phyloP scores from a whole-genome alignment of 2,329 filamentous ascomycete species.

The Decorospora gaudefroyi region DNA sequence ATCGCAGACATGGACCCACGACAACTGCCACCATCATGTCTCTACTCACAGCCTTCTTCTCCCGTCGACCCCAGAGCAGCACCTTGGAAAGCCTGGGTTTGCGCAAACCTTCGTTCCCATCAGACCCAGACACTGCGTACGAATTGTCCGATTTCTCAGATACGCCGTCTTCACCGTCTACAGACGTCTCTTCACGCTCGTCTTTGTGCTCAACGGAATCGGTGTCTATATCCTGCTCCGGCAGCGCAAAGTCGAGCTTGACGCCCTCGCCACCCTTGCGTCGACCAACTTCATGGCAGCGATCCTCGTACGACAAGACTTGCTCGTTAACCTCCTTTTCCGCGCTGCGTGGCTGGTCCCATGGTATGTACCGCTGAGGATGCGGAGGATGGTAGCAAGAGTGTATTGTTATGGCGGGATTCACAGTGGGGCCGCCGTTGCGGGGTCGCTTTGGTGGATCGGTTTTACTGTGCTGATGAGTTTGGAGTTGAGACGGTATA shows the following conservation, averaged over 20 bases:
- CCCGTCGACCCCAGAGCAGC: not conserved
- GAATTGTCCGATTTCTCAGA: constrained; percentile 23
- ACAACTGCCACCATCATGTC: too few species aligned
- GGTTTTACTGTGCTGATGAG: constrained; percentile 45
- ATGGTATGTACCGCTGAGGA: constrained; percentile 29
- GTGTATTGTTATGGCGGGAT: constrained; percentile 44
- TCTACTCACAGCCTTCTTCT: not conserved
- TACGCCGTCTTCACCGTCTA: constrained; percentile 40
- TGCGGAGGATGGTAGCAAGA: constrained; percentile 31
- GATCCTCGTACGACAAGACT: constrained; percentile 42
- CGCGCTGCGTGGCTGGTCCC: constrained; percentile 39
- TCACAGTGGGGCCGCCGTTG: constrained; percentile 41
- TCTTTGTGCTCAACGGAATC: constrained; percentile 49
- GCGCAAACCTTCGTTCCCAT: too few species aligned
- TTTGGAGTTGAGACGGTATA: constrained; percentile 22
- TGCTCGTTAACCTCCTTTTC: constrained; percentile 39
- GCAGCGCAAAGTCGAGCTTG: constrained; percentile 9
- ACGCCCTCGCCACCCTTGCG: constrained; percentile 35
- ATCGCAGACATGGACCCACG: not conserved
- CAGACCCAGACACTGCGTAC: constrained; percentile 11
- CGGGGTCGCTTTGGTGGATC: constrained; percentile 51
- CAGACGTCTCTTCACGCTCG: constrained; percentile 50
- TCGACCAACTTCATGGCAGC: constrained; percentile 42
- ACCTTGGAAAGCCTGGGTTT: not conserved
- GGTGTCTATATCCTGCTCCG: constrained; percentile 22